Base-by-base conservation (phyloP, 148 eudicot species). In the Amaranthus cruentus region DNA sequence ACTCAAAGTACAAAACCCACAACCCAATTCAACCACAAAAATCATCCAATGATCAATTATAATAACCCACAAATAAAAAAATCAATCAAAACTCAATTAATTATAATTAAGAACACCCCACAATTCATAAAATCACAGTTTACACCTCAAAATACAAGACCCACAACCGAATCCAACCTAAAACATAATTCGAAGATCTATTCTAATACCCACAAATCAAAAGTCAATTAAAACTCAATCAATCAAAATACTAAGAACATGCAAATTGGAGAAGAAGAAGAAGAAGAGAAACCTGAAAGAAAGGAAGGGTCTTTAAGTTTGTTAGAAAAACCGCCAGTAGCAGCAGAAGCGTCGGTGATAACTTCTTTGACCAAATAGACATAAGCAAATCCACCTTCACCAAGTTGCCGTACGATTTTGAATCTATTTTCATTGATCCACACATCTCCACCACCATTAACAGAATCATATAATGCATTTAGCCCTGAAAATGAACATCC, bases 391-490 rank as follows among this genome's bases (percentile, higher is more conserved):
- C 96, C 99, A 71, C 97, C 99, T 81, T 95, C 99, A 52, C 96
- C 99, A 38, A 95, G 89, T 82, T 92, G 96, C 73, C 94, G 77
- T 0, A 90, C 64, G 68, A 95, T 76, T 82, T 82, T 82, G 83
- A 92, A 92, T 50, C 97, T 82, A 76, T 90, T 92, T 58, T 95
- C 94, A 48, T 95, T 95, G 89, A 95, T 95, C 99, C 99, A 95
- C 53, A 95, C 96, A 76, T 95, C 99, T 4, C 92, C 97, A 13
- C 89, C 95, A 0, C 93, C 93, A 76, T 89, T 87, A 9, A 85
- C 91, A 48, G 94, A 88, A 75, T 90, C 99, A 84, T 92, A 95
- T 10, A 95, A 70, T 47, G 99, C 96, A 74, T 90, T 90, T 76
- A 95, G 83, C 28, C 99, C 99, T 4, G 99, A 95, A 77, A 95